Evolutionary conservation across 2,329 filamentous ascomycete genomes (phyloP).

Genomic region (Fusarium haematococcum): DNA sequence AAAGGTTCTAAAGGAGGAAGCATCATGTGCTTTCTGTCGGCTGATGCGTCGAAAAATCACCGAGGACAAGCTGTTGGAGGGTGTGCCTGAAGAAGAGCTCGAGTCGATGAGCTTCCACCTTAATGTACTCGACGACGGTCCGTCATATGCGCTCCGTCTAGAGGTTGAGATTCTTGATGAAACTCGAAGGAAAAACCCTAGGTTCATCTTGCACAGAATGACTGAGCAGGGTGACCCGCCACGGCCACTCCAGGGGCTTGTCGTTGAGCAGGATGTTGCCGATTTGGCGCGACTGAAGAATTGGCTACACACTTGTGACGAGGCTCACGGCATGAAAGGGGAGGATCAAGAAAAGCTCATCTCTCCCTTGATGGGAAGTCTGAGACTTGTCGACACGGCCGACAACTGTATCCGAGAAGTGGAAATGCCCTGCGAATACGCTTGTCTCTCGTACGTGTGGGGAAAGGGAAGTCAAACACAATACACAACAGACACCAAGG

Average conservation of each 20-base stretch:
- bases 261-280: not conserved
- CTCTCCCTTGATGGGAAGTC: not conserved
- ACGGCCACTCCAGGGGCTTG: conserved; percentile 2
- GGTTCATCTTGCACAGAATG: conserved; percentile 4
- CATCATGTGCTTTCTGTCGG: conserved; percentile 9
- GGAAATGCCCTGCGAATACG: conserved; percentile 7
- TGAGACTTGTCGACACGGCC: conserved; percentile 5
- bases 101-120: not conserved
- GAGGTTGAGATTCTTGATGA: conserved; percentile 11
- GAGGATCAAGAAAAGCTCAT: not conserved
- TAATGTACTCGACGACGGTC: not conserved
- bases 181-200: not conserved
- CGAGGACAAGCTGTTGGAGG: not conserved
- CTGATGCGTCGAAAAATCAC: not conserved
- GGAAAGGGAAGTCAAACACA: conserved; percentile 24
- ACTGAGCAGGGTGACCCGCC: not conserved
- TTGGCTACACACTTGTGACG: conserved; percentile 2
- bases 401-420: conserved; percentile 10
- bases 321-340: not conserved
- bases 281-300: not conserved
- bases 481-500: conserved; percentile 14
- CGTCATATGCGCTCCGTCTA: not conserved
- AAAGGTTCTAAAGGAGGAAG: not conserved
- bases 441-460: conserved; percentile 25
- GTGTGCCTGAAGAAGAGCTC: not conserved